phyloP scores from a whole-genome alignment of 352 stramenopile genomes.

The Pythium biforme region DNA sequence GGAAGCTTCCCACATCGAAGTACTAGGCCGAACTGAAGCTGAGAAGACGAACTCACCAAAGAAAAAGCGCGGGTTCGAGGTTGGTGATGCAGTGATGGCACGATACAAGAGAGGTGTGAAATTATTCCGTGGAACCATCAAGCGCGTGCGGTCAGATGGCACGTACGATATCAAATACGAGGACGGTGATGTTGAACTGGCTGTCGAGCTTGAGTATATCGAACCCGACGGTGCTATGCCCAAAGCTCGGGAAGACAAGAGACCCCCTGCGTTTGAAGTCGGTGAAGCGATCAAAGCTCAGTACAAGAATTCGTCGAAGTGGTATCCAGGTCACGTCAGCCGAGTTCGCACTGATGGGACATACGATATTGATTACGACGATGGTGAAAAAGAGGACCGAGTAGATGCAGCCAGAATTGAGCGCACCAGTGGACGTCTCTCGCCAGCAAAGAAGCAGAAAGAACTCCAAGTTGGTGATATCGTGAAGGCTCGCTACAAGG shows the following conservation, averaged over 20 bases:
- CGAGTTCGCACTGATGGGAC: constrained; percentile 50
- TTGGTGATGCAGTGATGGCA: constrained; percentile 33
- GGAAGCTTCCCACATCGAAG: constrained; percentile 31
- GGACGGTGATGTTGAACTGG: constrained; percentile 23
- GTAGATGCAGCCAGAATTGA: constrained; percentile 12
- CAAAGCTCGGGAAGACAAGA: neutral
- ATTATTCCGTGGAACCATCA: constrained; percentile 40
- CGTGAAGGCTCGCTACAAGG: constrained; percentile 63
- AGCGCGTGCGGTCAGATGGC: constrained; percentile 33
- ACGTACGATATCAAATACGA: constrained; percentile 55
- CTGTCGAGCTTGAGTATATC: constrained; percentile 32
- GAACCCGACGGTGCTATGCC: constrained; percentile 20
- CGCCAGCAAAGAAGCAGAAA: constrained; percentile 3
- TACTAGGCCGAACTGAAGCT: neutral
- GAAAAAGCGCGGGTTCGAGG: constrained; percentile 23
- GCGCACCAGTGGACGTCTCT: neutral
- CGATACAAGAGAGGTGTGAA: constrained; percentile 40
- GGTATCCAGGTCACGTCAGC: constrained; percentile 53
- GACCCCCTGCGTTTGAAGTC: neutral
- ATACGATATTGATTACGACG: constrained; percentile 68
- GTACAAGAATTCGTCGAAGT: constrained; percentile 48
- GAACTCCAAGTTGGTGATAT: constrained; percentile 36
- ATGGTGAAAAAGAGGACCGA: constrained; percentile 48
- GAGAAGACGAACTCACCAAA: constrained; percentile 10
- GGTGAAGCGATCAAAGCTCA: constrained; percentile 38